Base-by-base conservation (phyloP, 2,329 filamentous ascomycete species). In the Coniochaeta sp. region DNA sequence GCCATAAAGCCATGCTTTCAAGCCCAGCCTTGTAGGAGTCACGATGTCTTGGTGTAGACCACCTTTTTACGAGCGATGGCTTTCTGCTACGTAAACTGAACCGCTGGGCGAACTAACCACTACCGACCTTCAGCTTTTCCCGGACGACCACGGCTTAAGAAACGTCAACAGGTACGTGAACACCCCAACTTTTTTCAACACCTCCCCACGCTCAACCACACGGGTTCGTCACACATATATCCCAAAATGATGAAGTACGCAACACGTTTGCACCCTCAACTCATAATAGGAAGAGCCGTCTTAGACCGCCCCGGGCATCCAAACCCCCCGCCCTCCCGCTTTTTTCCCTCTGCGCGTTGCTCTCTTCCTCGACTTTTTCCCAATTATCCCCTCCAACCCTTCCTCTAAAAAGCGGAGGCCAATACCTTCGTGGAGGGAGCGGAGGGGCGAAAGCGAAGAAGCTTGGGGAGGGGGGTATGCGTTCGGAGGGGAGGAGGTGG, bases 221-320 rank as follows among this genome's bases (percentile, higher is more conserved):
- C 42, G 22, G 22, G n/a, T n/a, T n/a, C 10, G 24, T 30, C 47
- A 52, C 47, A 52, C 47, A 28, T 7, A 26, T n/a, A 17, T 22
- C n/a, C 34, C 30, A 36, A 30, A 59, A 74, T 74, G 72, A 75
- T 75, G 72, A 75, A 66, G 59, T 69, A 61, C 64, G 68, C 67
- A 68, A 66, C 68, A 62, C 63, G 62, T 56, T 71, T 73, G 68
- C 69, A 69, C 70, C 72, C 71, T 69, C 71, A 68, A 60, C 63
- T 67, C 61, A 61, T 61, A 65, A 65, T 72, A 75, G 73, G 73
- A 75, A 75, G 73, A 75, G 73, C 73, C 73, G 73, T 75, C 71
- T 75, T 73, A 75, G 72, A 61, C 65, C 61, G 65, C 54, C 54
- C 54, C 54, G 54, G 26, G 54, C 47, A 19, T 34, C 64, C 61